Percentiles rank a stretch among this genome's conserved stretches.
Conservation (phyloP, 495 filamentous ascomycete genomes). For the Xylaria bambusicola region DNA sequence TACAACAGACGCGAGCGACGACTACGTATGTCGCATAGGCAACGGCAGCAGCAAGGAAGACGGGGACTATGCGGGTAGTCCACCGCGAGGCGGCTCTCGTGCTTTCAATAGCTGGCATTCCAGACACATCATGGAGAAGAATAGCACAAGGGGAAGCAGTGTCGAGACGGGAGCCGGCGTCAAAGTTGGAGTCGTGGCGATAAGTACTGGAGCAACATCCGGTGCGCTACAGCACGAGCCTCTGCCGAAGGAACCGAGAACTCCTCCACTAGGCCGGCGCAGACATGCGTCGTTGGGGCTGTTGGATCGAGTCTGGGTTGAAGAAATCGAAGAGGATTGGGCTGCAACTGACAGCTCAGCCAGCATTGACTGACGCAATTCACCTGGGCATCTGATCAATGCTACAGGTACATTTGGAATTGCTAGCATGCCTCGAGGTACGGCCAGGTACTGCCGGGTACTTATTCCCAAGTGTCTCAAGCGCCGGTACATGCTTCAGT, state of each 20-base stretch:
- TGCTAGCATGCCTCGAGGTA: too few species aligned
- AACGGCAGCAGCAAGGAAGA: conserved; percentile 39
- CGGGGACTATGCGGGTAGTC: conserved; percentile 44
- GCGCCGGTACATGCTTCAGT: too few species aligned
- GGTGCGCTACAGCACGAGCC: too few species aligned
- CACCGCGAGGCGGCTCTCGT: conserved; percentile 45
- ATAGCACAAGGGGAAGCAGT: background rate
- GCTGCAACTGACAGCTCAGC: background rate
- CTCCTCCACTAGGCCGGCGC: too few species aligned
- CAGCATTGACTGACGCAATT: background rate
- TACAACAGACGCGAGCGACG: conserved; percentile 47
- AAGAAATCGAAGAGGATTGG: too few species aligned
- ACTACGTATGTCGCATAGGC: conserved; percentile 44
- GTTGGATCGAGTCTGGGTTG: too few species aligned
- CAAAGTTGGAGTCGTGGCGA: background rate
- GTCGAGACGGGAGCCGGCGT: background rate
- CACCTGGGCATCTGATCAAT: too few species aligned
- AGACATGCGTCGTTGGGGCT: too few species aligned
- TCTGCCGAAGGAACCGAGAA: too few species aligned
- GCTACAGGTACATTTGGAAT: too few species aligned
- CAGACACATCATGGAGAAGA: conserved; percentile 27
- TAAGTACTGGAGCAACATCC: background rate
- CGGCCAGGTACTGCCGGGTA: too few species aligned
- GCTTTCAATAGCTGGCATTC: conserved; percentile 35
- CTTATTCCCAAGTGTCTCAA: too few species aligned